A percentile compares a stretch with the other conserved stretches of the same genome.
phyloP scores from a whole-genome alignment of 306 rosid genomes.

The Quercus aquifolioides region DNA sequence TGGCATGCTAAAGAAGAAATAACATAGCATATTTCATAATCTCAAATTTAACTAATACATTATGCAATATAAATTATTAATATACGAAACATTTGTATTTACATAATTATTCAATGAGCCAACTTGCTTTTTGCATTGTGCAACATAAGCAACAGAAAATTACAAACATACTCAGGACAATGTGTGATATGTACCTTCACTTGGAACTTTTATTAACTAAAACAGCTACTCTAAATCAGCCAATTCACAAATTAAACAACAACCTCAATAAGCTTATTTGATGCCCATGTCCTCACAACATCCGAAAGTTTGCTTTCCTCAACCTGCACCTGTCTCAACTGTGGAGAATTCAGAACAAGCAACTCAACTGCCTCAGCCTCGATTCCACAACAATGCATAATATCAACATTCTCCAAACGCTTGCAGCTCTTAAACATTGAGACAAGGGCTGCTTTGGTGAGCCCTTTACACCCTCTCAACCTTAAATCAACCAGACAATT shows the following conservation, averaged over 20 bases:
- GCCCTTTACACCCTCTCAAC: constrained; percentile 69
- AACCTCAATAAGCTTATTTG: constrained; percentile 49
- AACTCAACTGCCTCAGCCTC: constrained; percentile 46
- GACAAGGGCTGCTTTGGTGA: constrained; percentile 37
- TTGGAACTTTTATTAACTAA: constrained; percentile 19
- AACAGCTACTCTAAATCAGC: constrained; percentile 17
- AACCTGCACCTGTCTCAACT: constrained; percentile 56
- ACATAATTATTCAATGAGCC: constrained; percentile 15
- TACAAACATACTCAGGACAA: constrained; percentile 2
- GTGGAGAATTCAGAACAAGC: constrained; percentile 41
- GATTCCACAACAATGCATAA: constrained; percentile 59
- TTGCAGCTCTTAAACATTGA: constrained; percentile 60
- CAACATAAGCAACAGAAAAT: constrained; percentile 19
- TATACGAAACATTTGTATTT: constrained; percentile 1
- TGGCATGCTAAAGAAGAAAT: not conserved
- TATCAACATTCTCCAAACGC: constrained; percentile 54
- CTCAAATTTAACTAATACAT: not conserved
- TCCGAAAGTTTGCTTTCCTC: constrained; percentile 68
- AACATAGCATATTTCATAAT: not conserved
- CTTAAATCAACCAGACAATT: constrained; percentile 51
- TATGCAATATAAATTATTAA: not conserved
- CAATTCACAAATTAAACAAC: constrained; percentile 27
- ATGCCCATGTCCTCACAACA: constrained; percentile 48
- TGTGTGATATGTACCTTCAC: constrained; percentile 25
- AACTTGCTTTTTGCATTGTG: not conserved